Evolutionary conservation across 1,139 yeast species (phyloP).

Genomic region (Arxiozyma heterogenica): DNA sequence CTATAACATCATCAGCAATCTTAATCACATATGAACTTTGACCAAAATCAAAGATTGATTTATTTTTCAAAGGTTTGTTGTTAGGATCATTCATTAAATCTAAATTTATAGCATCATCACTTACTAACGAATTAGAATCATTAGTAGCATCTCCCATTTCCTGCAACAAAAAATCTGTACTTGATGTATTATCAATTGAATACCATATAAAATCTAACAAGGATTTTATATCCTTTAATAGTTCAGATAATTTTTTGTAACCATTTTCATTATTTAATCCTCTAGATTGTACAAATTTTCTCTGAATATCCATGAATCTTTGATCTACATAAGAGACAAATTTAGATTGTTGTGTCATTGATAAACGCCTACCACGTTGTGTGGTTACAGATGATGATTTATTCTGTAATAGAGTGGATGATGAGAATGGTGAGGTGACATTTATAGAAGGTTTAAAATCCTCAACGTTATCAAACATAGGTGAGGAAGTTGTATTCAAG

Average conservation of each 20-base stretch:
- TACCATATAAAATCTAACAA: conserved; percentile 52
- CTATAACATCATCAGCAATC: conserved; percentile 59
- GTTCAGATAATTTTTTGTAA: conserved; percentile 34
- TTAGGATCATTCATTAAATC: conserved; percentile 11
- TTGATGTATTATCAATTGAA: conserved; percentile 36
- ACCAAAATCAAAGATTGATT: conserved; percentile 34
- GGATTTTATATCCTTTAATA: conserved; percentile 40
- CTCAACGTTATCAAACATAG: conserved; percentile 21
- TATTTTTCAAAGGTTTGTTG: background rate
- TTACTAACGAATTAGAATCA: background rate
- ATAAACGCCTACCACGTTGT: conserved; percentile 19
- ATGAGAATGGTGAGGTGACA: conserved; percentile 27
- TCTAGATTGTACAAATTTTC: conserved; percentile 52
- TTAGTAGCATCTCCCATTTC: conserved; percentile 5
- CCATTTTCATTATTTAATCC: conserved; percentile 37
- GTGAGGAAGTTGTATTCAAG: background rate
- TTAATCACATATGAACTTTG: conserved; percentile 53
- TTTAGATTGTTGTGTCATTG: conserved; percentile 48
- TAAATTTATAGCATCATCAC: conserved; percentile 7
- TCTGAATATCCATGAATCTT: conserved; percentile 46
- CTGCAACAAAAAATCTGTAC: conserved; percentile 28
- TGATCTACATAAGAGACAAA: conserved; percentile 55
- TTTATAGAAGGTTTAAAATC: conserved; percentile 27
- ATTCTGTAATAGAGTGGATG: conserved; percentile 6
- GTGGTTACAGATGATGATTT: background rate